These are phyloP conservation scores for Mortierella hygrophila DNA, from an alignment of 192 early-diverging fungal species.

Conservation along the genomic window DNA sequence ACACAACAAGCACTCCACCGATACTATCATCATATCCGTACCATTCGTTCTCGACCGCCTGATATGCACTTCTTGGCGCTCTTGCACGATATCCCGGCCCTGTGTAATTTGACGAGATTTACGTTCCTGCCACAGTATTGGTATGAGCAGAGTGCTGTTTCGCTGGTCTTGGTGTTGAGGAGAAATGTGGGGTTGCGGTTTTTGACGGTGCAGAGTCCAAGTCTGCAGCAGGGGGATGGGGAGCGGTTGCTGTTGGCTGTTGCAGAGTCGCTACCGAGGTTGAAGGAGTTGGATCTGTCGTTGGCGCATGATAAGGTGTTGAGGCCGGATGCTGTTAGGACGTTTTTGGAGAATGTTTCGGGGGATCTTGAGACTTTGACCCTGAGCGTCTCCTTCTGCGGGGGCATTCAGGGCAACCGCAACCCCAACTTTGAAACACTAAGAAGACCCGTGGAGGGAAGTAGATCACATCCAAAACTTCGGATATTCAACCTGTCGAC, in stretches of 20 bases:
- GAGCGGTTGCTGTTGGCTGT: background rate
- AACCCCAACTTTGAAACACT: background rate
- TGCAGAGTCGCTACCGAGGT: background rate
- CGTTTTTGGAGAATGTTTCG: background rate
- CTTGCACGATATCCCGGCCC: background rate
- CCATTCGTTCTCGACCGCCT: background rate
- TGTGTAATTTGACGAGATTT: background rate
- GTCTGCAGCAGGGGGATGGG: background rate
- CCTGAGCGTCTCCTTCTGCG: background rate
- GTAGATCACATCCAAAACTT: background rate
- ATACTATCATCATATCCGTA: background rate
- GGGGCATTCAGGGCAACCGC: background rate
- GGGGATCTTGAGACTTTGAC: background rate
- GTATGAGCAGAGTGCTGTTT: background rate
- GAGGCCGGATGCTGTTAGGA: background rate
- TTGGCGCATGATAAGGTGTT: background rate
- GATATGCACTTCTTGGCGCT: background rate
- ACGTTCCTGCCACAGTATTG: background rate
- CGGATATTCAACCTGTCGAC: background rate
- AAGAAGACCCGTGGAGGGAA: background rate
- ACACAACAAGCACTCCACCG: constrained; percentile 1
- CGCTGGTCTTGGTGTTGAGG: background rate
- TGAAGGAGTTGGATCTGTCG: background rate
- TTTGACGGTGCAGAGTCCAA: background rate
- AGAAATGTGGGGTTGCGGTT: background rate